Evolutionary conservation across 2,329 filamentous ascomycete genomes (phyloP), one percentile per base, ranked within the genome.

Genomic region (Shiraia sp.): DNA sequence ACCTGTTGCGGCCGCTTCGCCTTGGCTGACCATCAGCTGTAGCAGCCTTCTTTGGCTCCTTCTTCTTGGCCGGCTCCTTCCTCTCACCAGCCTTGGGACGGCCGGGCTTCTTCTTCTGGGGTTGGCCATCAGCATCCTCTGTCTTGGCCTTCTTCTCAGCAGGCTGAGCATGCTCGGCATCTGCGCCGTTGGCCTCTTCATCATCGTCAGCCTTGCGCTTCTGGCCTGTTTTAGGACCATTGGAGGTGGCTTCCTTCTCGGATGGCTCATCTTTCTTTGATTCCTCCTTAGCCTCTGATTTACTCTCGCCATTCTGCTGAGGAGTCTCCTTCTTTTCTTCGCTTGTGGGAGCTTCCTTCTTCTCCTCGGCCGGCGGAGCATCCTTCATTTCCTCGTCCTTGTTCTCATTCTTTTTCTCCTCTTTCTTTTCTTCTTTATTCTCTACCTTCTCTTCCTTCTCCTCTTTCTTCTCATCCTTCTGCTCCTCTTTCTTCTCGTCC

Each of bases 11-110:
- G 17, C 65, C 68, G 33, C 73, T 76, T 39, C 75, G 72, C 42
- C 75, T 61, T 19, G 75, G 75, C 63, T 75, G 66, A 30, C 75
- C 75, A 40, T 71, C 66, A 36, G 70, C 74, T 22, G 75, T 77
- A 9, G 75, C 74, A 24, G 75, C 73, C 54, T 72, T 72, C 71
- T 78, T 77, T 22, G 74, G 69, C 53, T 70, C 59, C 50, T 67
- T 71, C 65, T 76, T 75, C 54, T 60, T 59, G 12, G 51, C 61
- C 22, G 68, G 57, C 33, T 72, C 64, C 38, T 62, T 62, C 52
- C 61, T 69, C 55, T 66, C 67, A 28, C 58, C 58, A 48, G 70
- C 70, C 47, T 72, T 73, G 23, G 73, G 71, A 30, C 72, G 66
- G 29, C 73, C 73, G 35, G 63, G 64, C 35, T 61, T 61, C 40